A percentile compares a stretch with the other conserved stretches of the same genome.
phyloP scores from a whole-genome alignment of 441 rosid genomes.

The Codiaeum variegatum region DNA sequence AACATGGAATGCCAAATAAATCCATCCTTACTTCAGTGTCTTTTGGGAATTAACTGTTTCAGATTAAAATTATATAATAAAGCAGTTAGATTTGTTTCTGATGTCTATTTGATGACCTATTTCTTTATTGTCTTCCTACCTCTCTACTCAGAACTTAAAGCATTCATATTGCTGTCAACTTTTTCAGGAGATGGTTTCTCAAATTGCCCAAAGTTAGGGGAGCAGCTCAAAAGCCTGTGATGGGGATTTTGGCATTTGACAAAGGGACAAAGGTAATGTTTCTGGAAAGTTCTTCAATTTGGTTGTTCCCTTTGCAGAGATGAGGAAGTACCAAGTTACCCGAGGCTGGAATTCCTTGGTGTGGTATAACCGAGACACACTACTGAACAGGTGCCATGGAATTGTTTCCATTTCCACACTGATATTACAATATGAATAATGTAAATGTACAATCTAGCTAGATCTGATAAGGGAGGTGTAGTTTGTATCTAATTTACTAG shows the following conservation, averaged over 20 bases:
- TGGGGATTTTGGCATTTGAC: neutral
- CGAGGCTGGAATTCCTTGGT: neutral
- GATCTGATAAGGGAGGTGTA: neutral
- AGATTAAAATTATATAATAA: neutral
- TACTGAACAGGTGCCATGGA: neutral
- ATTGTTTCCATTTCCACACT: neutral
- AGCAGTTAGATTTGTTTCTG: neutral
- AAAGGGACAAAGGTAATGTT: neutral
- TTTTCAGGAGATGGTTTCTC: slow-evolving; percentile 9
- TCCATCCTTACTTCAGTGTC: too few species aligned
- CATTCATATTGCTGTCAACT: neutral
- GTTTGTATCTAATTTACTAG: neutral
- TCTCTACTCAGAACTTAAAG: neutral
- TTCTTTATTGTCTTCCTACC: neutral
- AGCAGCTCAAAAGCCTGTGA: too few species aligned
- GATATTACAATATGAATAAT: neutral
- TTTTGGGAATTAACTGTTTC: too few species aligned
- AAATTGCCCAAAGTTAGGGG: neutral
- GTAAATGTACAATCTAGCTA: neutral
- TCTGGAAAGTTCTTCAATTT: neutral
- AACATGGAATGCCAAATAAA: too few species aligned
- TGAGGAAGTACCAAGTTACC: neutral
- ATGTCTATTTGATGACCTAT: too few species aligned
- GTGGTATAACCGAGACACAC: neutral
- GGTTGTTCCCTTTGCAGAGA: neutral